These are phyloP conservation scores for Phytophthora citricola DNA, from an alignment of 352 stramenopile genomes.

Conservation along the genomic window DNA sequence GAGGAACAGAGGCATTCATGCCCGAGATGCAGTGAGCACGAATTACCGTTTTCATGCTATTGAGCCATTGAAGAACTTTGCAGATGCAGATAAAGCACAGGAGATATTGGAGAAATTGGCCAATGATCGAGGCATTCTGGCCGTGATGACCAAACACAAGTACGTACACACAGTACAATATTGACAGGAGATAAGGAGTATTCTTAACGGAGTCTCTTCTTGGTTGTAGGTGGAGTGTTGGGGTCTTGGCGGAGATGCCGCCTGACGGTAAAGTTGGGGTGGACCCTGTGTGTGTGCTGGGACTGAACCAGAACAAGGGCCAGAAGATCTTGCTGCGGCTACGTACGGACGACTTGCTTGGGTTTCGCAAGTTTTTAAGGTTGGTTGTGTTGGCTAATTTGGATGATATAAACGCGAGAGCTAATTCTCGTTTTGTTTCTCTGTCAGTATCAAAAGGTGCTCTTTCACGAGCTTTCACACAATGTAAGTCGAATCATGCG, in stretches of 20 bases:
- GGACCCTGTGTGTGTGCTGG: constrained; percentile 90
- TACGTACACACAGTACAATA: constrained; percentile 22
- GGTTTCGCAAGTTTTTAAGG: constrained; percentile 91
- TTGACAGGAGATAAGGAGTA: neutral
- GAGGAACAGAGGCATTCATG: constrained; percentile 49
- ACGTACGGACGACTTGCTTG: constrained; percentile 94
- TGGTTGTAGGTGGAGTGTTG: constrained; percentile 80
- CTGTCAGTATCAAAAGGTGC: constrained; percentile 90
- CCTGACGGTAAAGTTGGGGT: constrained; percentile 92
- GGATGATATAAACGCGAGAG: neutral
- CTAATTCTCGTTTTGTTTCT: neutral
- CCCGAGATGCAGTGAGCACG: constrained; percentile 46
- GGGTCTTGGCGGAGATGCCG: constrained; percentile 88
- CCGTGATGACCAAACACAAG: constrained; percentile 91
- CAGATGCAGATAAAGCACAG: constrained; percentile 57
- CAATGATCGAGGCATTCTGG: constrained; percentile 87
- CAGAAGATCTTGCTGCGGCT: constrained; percentile 95
- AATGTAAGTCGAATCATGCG: constrained; percentile 67
- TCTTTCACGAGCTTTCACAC: constrained; percentile 95
- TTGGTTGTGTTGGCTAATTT: constrained; percentile 25
- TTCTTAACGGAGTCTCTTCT: constrained; percentile 1
- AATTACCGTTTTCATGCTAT: constrained; percentile 79
- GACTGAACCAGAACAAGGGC: constrained; percentile 95
- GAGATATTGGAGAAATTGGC: constrained; percentile 87
- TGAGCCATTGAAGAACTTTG: constrained; percentile 68